phyloP scores from a whole-genome alignment of 345 rosid genomes.

The Laguncularia racemosa region DNA sequence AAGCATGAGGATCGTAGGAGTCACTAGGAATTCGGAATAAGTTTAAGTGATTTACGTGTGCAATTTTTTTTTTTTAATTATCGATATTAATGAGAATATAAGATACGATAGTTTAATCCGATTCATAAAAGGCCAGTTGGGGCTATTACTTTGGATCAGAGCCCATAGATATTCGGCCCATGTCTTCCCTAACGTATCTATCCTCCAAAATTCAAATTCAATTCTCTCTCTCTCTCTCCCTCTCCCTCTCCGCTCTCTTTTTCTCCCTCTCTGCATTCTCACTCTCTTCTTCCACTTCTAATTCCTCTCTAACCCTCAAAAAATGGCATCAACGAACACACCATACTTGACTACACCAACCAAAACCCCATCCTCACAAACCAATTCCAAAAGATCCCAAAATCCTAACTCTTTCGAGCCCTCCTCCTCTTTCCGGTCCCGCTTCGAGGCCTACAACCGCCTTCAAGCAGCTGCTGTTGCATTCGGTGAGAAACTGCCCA shows the following conservation, averaged over 20 bases:
- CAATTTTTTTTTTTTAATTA: too few species aligned
- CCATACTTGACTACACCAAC: slow-evolving; percentile 40
- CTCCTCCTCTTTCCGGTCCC: slow-evolving; percentile 18
- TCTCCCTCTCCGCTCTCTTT: slow-evolving; percentile 7
- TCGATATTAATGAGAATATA: too few species aligned
- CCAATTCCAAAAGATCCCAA: slow-evolving; percentile 25
- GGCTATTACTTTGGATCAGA: not conserved
- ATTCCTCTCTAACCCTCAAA: too few species aligned
- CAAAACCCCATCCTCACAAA: slow-evolving; percentile 39
- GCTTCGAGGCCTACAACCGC: slow-evolving; percentile 96
- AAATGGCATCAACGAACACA: slow-evolving; percentile 47
- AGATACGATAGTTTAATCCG: too few species aligned
- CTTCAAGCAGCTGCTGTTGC: slow-evolving; percentile 94
- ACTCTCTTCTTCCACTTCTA: too few species aligned
- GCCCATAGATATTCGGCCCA: not conserved
- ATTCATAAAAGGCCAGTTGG: too few species aligned
- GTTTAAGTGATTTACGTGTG: too few species aligned
- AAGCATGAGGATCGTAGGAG: too few species aligned
- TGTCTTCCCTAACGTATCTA: slow-evolving; percentile 1
- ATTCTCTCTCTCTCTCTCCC: slow-evolving; percentile 2
- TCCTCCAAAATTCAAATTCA: slow-evolving; percentile 15
- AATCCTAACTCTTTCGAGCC: slow-evolving; percentile 19
- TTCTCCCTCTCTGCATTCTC: too few species aligned
- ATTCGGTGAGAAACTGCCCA: slow-evolving; percentile 94
- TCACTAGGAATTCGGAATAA: too few species aligned